Evolutionary conservation across 306 rosid genomes (phyloP), one percentile per base, ranked within the genome.

Genomic region (Malus sieversii): DNA sequence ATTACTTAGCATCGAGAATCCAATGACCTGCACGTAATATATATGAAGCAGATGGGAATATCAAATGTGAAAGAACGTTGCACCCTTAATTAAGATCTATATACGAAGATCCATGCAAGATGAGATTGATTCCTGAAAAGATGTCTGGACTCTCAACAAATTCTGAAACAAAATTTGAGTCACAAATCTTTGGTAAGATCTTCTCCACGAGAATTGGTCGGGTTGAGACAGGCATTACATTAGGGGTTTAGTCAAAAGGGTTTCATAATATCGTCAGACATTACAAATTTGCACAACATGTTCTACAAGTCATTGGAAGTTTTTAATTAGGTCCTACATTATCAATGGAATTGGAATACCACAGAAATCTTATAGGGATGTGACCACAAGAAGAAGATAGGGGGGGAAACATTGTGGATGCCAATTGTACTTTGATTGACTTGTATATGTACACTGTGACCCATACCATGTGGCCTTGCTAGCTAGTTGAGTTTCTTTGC

Each of bases 401-500:
- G 73, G 45, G 60, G 38, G 33, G 25, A 1, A 71, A 46, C 68
- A 75, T 71, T 83, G 66, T 82, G 72, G 82, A 70, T 79, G 82
- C 69, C 76, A 73, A 68, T 65, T 79, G 64, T 64, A 75, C 33
- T 45, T 48, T 78, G 51, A 42, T 83, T 79, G 82, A 73, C 70
- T 76, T 30, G 74, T 74, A 48, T 48, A 76, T 76, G 58, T 61
- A 63, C 78, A 72, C 42, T 60, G 85, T 68, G 86, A 79, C 79
- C 69, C 78, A 68, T 83, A 67, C 79, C 87, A 85, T 71, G 89
- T 87, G 88, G 66, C 73, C 82, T 80, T 74, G 86, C 77, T 1
- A 48, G 55, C 55, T 66, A 61, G 16, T 78, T 80, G 79, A 78
- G 72, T 63, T 63, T 75, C 72, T 80, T 52, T 80, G 45, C 80